phyloP scores from a whole-genome alignment of 345 rosid genomes.

The Salix purpurea region DNA sequence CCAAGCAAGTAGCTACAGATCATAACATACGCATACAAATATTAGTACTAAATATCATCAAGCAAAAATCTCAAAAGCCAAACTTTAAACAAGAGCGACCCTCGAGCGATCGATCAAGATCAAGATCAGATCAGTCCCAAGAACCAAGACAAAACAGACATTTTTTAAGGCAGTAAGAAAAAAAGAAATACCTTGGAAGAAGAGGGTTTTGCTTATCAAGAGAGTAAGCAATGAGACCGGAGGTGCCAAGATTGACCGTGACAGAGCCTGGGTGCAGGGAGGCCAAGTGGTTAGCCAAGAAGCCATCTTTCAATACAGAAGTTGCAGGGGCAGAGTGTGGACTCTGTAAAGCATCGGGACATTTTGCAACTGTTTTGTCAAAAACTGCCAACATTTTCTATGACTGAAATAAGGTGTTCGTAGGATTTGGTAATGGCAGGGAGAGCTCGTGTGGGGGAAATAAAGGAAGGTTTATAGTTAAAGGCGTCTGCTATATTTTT shows the following conservation, averaged over 20 bases:
- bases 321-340: slow-evolving; percentile 41
- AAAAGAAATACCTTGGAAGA: slow-evolving; percentile 62
- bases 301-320: slow-evolving; percentile 61
- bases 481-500: background rate
- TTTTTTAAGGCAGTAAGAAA: background rate
- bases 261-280: slow-evolving; percentile 51
- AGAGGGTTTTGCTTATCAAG: slow-evolving; percentile 71
- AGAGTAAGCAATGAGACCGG: slow-evolving; percentile 77
- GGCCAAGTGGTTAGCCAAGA: slow-evolving; percentile 56
- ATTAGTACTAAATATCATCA: background rate
- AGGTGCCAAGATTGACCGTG: slow-evolving; percentile 65
- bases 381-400: slow-evolving; percentile 77
- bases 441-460: background rate
- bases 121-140: slow-evolving; percentile 9
- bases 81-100: background rate
- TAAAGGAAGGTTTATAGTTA: too few species aligned
- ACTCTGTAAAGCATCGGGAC: slow-evolving; percentile 68
- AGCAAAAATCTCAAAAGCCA: background rate
- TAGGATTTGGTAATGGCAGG: background rate
- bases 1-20: background rate
- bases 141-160: background rate
- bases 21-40: background rate
- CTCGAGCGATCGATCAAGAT: slow-evolving; percentile 12
- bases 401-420: background rate
- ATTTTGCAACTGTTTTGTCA: slow-evolving; percentile 75